Evolutionary conservation across 2,329 filamentous ascomycete species (phyloP).

Genomic region (Kalaharituber pfeilii): DNA sequence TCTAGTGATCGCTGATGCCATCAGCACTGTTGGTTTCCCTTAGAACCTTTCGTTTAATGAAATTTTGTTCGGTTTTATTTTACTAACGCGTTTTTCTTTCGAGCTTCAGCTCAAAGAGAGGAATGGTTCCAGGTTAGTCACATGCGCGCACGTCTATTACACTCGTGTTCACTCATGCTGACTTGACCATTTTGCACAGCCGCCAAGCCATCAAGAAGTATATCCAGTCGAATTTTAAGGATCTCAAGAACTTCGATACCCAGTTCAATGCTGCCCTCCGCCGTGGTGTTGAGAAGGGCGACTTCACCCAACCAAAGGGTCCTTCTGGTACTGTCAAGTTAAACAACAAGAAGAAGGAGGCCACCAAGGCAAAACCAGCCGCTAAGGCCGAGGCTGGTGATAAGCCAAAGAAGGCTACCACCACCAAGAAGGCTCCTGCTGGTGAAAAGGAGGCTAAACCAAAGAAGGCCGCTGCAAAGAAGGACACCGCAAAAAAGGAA

Average conservation of each 20-base stretch:
- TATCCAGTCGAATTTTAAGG: conserved; percentile 52
- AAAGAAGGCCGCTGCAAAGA: conserved; percentile 27
- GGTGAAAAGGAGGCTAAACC: conserved; percentile 23
- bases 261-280: conserved; percentile 78
- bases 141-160: conserved; percentile 18
- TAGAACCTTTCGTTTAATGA: conserved; percentile 25
- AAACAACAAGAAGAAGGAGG: conserved; percentile 53
- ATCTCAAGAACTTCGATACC: conserved; percentile 44
- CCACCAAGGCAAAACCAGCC: conserved; percentile 20
- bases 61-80: conserved; percentile 20
- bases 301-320: conserved; percentile 81
- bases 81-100: not conserved
- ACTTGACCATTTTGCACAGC: conserved; percentile 25
- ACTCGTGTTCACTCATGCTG: conserved; percentile 22
- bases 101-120: conserved; percentile 47
- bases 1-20: conserved; percentile 53
- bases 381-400: conserved; percentile 13
- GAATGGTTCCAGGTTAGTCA: conserved; percentile 49
- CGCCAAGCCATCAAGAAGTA: conserved; percentile 62
- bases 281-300: conserved; percentile 66
- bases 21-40: conserved; percentile 48
- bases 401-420: conserved; percentile 24
- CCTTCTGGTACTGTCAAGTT: conserved; percentile 85
- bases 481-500: too few relatives aligned
- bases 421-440: conserved; percentile 30